phyloP scores from a whole-genome alignment of 768 basidiomycete genomes.

The Podaxis sp. region DNA sequence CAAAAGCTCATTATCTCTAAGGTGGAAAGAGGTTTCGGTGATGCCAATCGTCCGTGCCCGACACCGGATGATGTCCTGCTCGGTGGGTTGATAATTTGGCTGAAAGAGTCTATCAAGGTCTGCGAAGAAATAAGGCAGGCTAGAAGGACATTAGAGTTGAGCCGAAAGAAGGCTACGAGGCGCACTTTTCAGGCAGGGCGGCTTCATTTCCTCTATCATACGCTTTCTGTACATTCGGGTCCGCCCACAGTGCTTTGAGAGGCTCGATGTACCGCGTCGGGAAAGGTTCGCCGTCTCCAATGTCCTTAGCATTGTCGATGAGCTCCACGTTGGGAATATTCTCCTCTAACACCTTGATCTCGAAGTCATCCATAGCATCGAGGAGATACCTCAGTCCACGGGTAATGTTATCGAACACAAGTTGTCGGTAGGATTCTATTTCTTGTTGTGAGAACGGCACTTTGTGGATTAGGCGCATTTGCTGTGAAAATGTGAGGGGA shows the following conservation, averaged over 20 bases:
- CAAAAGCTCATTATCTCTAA: slow-evolving; percentile 78
- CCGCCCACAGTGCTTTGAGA: slow-evolving; percentile 70
- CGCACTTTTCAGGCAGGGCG: slow-evolving; percentile 86
- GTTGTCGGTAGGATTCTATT: slow-evolving; percentile 84
- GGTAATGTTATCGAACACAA: slow-evolving; percentile 90
- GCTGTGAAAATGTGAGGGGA: slow-evolving; percentile 36
- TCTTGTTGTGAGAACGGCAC: slow-evolving; percentile 80
- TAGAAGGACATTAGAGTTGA: slow-evolving; percentile 20
- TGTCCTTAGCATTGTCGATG: slow-evolving; percentile 63
- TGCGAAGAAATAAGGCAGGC: slow-evolving; percentile 73
- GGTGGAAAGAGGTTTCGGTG: slow-evolving; percentile 79
- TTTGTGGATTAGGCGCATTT: slow-evolving; percentile 96
- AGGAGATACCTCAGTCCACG: slow-evolving; percentile 79
- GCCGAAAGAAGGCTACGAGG: slow-evolving; percentile 1
- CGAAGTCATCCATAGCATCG: slow-evolving; percentile 88
- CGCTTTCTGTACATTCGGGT: slow-evolving; percentile 70
- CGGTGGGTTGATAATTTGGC: slow-evolving; percentile 64
- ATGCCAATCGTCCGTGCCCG: slow-evolving; percentile 89
- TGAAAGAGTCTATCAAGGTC: slow-evolving; percentile 78
- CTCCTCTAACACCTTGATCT: slow-evolving; percentile 62
- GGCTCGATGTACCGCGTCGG: slow-evolving; percentile 64
- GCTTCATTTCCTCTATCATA: slow-evolving; percentile 85
- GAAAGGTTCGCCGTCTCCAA: slow-evolving; percentile 79
- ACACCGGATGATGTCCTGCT: slow-evolving; percentile 86
- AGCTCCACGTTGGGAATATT: slow-evolving; percentile 56